Evolutionary conservation across 305 asterid species (phyloP), one percentile per base, ranked within the genome.

Genomic region (Fraxinus albicans): DNA sequence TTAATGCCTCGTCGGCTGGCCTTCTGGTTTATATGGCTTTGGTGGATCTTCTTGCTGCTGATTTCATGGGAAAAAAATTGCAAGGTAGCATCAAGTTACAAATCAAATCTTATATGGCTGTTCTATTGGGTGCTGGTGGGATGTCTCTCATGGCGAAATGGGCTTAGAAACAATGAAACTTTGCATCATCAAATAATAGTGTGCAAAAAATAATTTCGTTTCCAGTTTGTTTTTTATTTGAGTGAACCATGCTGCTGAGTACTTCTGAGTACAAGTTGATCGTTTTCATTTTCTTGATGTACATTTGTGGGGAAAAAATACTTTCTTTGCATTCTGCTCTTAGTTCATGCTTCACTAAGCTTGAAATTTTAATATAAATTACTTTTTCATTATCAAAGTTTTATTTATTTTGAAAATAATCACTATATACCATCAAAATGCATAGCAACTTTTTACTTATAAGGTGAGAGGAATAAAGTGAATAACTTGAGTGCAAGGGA

Each of bases 131-230:
- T 19, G 75, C 81, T 23, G 81, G 81, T 2, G 75, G 58, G 34
- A 78, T 78, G 81, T 78, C 81, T 13, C 55, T 78, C 19, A 78
- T 78, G 81, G 81, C 75, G 6, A 78, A 78, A 78, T 78, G 81
- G 81, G 81, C 81, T 21, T 78, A 38, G 34, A 47, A 53, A 7
- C 4, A 4, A 55, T 1, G 7, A 6, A 15, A 17, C 67, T 17
- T 3, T 55, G 67, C 25, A n/a, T 55, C 10, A 55, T 55, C 27
- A 55, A 55, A 55, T n/a, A 60, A 29, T 29, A 25, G 0, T 12
- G 40, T 10, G 8, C 40, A 1, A 10, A 44, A 44, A 7, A 8
- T 7, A 60, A 60, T 17, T 6, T 6, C 23, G 4, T 60, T 60
- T 58, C 1, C 1, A 58, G 12, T 60, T 60, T 21, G 27, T n/a